Base-by-base conservation (phyloP, 2,329 filamentous ascomycete species). In the Phaeosphaeriaceae sp. region DNA sequence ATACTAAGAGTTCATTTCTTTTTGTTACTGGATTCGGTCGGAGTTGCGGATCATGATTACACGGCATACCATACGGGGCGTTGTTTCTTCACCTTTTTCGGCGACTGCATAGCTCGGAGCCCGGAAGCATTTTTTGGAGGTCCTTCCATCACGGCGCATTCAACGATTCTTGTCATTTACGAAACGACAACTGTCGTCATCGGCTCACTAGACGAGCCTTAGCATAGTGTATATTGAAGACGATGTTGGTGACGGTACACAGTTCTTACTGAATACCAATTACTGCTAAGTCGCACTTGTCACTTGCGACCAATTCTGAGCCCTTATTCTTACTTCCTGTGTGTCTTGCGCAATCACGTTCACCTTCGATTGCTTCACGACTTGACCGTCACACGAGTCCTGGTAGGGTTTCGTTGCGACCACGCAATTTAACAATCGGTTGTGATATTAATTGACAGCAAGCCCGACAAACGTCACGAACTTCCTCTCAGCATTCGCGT, bases 31-130 rank as follows among this genome's bases (percentile, higher is more conserved):
- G 24, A 19, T 44, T 54, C 55, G 47, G 48, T 51, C 22, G 73
- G 69, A 64, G 70, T 75, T 70, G 59, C 55, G 65, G 64, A 58
- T 59, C 53, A 66, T 55, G 65, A 71, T 66, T 68, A 68, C 46
- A 69, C 60, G 69, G 72, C 68, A 73, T 70, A 69, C 63, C 63
- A 65, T 55, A 64, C 56, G 54, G 64, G 64, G 66, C 67, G 66
- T 66, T 71, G 67, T 32, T 61, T 60, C 62, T 65, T 61, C 61
- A 17, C 35, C 13, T 35, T 64, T 70, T 71, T 53, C 53, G 58
- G 60, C 60, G 54, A 63, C 56, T 74, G 74, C 73, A 76, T 76
- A 70, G 67, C 65, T 64, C 55, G 73, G 73, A 68, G 69, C 68
- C 63, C 43, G 52, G 52, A 30, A 26, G 57, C 59, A 54, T 56